phyloP scores from a whole-genome alignment of 768 basidiomycete species.

The Tubosaeta brunneosetosa region DNA sequence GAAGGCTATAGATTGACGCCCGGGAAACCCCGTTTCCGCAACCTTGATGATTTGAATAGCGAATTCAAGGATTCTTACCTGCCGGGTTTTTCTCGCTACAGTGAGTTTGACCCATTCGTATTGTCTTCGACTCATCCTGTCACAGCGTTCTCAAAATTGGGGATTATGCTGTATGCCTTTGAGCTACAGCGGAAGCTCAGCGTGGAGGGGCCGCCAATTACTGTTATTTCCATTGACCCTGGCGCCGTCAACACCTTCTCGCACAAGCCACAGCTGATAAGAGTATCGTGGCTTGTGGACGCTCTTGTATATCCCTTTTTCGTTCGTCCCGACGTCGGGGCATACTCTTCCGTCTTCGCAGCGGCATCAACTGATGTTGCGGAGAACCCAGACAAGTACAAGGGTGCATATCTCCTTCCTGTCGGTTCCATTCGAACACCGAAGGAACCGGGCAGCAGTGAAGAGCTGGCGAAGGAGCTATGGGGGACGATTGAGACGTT shows the following conservation, averaged over 20 bases:
- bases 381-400: slow-evolving; percentile 21
- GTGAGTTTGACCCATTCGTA: slow-evolving; percentile 15
- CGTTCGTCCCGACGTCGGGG: slow-evolving; percentile 20
- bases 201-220: slow-evolving; percentile 25
- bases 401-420: slow-evolving; percentile 31
- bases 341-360: slow-evolving; percentile 25
- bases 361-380: slow-evolving; percentile 25
- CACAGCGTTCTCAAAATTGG: slow-evolving; percentile 49
- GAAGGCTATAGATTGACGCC: slow-evolving; percentile 21
- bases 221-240: slow-evolving; percentile 27
- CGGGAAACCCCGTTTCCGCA: slow-evolving; percentile 24
- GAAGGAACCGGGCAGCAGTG: slow-evolving; percentile 11
- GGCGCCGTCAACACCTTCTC: slow-evolving; percentile 32
- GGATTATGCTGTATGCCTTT: slow-evolving; percentile 44
- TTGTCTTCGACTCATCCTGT: background rate
- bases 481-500: slow-evolving; percentile 27
- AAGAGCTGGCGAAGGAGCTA: slow-evolving; percentile 25
- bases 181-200: slow-evolving; percentile 45
- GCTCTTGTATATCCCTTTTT: slow-evolving; percentile 17
- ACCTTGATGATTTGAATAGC: slow-evolving; percentile 34
- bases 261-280: slow-evolving; percentile 13
- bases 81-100: slow-evolving; percentile 28
- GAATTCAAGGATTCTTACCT: slow-evolving; percentile 24
- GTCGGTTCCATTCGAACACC: slow-evolving; percentile 14
- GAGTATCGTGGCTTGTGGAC: slow-evolving; percentile 20